Base-by-base conservation (phyloP, 768 basidiomycete genomes). In the Xanthoconium stramineum region DNA sequence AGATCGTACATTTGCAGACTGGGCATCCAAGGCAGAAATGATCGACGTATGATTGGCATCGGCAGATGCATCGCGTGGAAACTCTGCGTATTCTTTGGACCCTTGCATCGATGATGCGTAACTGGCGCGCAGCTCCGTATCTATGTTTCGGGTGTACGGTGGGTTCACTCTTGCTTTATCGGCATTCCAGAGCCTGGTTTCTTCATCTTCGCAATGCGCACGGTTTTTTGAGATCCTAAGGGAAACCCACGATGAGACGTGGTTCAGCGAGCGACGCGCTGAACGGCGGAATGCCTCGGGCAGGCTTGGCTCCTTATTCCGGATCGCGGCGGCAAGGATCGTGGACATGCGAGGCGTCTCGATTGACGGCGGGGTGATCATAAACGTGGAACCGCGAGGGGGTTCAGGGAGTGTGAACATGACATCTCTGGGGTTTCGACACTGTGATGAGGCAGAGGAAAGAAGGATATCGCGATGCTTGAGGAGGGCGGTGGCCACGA, bases 401-500 rank as follows among this genome's bases (percentile, higher is more conserved):
- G 65, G 65, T 56, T 65, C 52, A 2, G 73, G 69, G 32, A 71
- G 65, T 19, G 45, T 61, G 47, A 61, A 56, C 8, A 28, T 17
- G 19, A 30, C 8, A 29, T 53, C 57, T 43, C 19, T 47, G 17
- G 7, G 28, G 35, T 37, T 51, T 55, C 19, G 20, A 29, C 28
- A 12, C 32, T 54, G 56, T 6, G 42, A 47, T 32, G 53, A 14
- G 12, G 39, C 17, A 11, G 19, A 2, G 12, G 40, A 48, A 35
- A 52, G 51, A 17, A 53, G 50, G 32, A 33, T 47, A 33, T 58
- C 45, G 39, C 56, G 55, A 53, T 69, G 57, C 36, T 54, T 62
- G 49, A 72, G 52, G 63, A 80, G 74, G n/a, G 78, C 71, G 35
- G 70, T 62, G 49, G 86, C 73, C 57, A 87, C 79, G 56, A 78